phyloP scores from a whole-genome alignment of 768 basidiomycete genomes.

The Mycena haematopus region DNA sequence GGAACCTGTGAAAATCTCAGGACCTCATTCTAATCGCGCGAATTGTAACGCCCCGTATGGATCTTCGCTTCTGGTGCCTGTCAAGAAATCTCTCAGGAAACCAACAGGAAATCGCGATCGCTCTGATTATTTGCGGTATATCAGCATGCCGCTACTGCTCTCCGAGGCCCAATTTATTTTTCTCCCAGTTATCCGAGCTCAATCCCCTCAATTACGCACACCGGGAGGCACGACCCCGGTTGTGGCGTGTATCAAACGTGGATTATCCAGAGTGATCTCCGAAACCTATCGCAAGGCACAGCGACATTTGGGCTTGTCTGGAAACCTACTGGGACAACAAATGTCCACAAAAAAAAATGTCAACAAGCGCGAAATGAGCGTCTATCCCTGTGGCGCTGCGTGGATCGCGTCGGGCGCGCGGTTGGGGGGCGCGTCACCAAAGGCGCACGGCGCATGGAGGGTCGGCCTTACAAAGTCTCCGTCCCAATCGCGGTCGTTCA shows the following conservation, averaged over 20 bases:
- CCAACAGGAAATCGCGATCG: conserved; percentile 11
- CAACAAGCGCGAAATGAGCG: background rate
- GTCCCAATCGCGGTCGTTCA: conserved; percentile 12
- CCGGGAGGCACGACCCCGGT: conserved; percentile 2
- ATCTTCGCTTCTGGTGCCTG: conserved; percentile 15
- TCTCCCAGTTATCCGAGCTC: conserved; percentile 6
- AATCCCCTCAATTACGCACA: background rate
- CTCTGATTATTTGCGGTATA: conserved; percentile 2
- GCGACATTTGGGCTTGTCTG: background rate
- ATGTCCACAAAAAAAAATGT: background rate
- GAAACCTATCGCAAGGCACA: background rate
- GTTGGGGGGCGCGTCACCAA: background rate
- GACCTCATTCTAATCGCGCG: background rate
- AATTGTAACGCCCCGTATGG: conserved; percentile 8
- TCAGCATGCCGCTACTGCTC: background rate
- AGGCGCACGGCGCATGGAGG: background rate
- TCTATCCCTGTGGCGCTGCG: background rate
- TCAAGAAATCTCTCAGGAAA: conserved; percentile 20
- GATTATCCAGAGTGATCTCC: background rate
- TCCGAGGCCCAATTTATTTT: background rate
- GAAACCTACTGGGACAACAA: background rate
- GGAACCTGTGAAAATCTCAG: background rate
- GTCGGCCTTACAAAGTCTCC: conserved; percentile 23
- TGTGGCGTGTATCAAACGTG: background rate
- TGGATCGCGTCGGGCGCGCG: background rate